Evolutionary conservation across 148 eudicot genomes (phyloP).

Genomic region (Dianthus caryophyllus): DNA sequence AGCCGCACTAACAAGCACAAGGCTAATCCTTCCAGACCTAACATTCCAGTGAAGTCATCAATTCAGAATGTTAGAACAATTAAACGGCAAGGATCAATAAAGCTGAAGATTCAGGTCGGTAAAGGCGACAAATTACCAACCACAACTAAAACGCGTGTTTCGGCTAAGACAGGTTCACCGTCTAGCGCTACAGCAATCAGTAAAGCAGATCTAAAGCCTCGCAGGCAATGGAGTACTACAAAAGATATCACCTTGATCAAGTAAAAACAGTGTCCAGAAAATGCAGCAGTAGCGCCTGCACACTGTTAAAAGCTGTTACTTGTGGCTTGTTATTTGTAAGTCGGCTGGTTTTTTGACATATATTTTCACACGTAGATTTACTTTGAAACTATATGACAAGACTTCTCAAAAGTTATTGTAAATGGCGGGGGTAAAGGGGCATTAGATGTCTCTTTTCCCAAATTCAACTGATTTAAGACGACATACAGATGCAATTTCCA

Average conservation of each 20-base stretch:
- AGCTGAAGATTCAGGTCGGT: conserved; percentile 1
- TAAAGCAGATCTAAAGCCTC: conserved; percentile 21
- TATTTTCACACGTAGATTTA: neutral
- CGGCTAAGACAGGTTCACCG: neutral
- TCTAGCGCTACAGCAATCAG: neutral
- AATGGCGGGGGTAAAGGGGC: too few relatives aligned
- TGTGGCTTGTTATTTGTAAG: too few relatives aligned
- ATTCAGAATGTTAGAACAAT: conserved; percentile 10
- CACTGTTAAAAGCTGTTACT: neutral
- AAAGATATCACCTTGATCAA: conserved; percentile 2
- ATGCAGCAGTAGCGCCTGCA: neutral
- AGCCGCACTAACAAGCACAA: conserved; percentile 11
- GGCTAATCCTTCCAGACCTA: conserved; percentile 1
- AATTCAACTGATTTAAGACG: too few relatives aligned
- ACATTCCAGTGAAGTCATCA: conserved; percentile 5
- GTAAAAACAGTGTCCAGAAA: neutral
- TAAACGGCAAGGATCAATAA: conserved; percentile 13
- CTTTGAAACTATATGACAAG: neutral
- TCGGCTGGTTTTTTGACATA: neutral
- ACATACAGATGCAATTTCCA: too few relatives aligned
- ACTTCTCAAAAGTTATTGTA: too few relatives aligned
- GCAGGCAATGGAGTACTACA: conserved; percentile 25
- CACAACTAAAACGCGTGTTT: conserved; percentile 7
- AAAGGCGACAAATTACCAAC: conserved; percentile 2
- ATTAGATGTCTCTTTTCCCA: too few relatives aligned